phyloP scores from a whole-genome alignment of 352 stramenopile species.

The Pythium diclinum region DNA sequence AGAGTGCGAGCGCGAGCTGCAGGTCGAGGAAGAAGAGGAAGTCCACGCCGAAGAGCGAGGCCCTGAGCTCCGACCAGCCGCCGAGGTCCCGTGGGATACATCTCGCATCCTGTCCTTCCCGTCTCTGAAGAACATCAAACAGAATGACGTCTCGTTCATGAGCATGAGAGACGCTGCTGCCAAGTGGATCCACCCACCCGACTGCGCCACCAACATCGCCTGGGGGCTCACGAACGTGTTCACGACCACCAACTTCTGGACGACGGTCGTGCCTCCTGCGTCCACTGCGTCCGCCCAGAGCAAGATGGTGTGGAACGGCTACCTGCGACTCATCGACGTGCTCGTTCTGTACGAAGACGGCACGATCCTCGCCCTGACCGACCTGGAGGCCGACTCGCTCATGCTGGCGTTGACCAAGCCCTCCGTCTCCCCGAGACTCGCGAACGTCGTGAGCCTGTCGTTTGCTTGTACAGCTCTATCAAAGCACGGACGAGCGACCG shows the following conservation, averaged over 20 bases:
- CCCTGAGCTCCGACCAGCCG: slow-evolving; percentile 6
- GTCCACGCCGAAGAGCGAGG: slow-evolving; percentile 28
- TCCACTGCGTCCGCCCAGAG: neutral
- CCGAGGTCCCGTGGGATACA: slow-evolving; percentile 32
- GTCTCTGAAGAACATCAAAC: neutral
- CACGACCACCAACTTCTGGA: slow-evolving; percentile 47
- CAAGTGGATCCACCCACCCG: neutral
- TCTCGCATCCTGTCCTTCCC: slow-evolving; percentile 5
- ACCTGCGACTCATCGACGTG: slow-evolving; percentile 32
- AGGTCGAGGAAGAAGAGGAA: slow-evolving; percentile 48
- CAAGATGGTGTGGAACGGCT: slow-evolving; percentile 19
- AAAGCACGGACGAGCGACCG: neutral
- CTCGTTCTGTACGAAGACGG: slow-evolving; percentile 42
- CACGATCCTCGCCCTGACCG: slow-evolving; percentile 36
- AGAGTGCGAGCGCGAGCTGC: slow-evolving; percentile 60
- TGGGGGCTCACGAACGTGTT: slow-evolving; percentile 33
- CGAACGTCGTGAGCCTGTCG: slow-evolving; percentile 5
- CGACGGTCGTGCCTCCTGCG: slow-evolving; percentile 9
- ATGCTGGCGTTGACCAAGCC: slow-evolving; percentile 24
- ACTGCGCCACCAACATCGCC: slow-evolving; percentile 15
- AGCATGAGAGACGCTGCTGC: slow-evolving; percentile 13
- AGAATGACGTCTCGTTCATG: neutral
- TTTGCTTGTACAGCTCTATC: slow-evolving; percentile 9
- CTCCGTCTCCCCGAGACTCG: neutral
- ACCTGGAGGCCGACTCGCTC: slow-evolving; percentile 41